Evolutionary conservation across 805 yeast species (phyloP).

Genomic region (Ogataea trehaloabstinens): DNA sequence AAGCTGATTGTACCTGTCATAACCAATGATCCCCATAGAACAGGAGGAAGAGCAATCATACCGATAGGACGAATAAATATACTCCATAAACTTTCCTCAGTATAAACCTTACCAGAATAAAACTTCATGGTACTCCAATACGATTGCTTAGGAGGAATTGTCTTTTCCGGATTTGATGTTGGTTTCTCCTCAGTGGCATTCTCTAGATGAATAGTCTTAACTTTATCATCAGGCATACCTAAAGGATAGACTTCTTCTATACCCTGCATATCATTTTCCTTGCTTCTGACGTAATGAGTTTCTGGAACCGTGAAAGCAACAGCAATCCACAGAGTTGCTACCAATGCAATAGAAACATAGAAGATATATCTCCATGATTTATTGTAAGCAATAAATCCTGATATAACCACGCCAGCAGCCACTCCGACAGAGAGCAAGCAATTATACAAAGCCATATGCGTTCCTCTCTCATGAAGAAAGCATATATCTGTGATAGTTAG

Average conservation of each 20-base stretch:
- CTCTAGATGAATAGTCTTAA: conserved; percentile 4
- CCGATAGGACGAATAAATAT: conserved; percentile 11
- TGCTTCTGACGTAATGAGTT: conserved; percentile 42
- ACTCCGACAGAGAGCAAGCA: conserved; percentile 51
- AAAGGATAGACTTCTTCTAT: conserved; percentile 7
- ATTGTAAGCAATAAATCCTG: conserved; percentile 51
- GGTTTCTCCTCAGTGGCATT: conserved; percentile 2
- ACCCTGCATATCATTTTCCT: conserved; percentile 7
- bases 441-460: conserved; percentile 46
- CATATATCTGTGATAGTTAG: conserved; percentile 46
- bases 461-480: conserved; percentile 49
- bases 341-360: conserved; percentile 44
- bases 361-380: conserved; percentile 54
- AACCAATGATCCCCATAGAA: conserved; percentile 7
- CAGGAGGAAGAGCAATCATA: conserved; percentile 8
- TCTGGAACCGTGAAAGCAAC: conserved; percentile 50
- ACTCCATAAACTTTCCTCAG: conserved; percentile 6
- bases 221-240: conserved; percentile 8
- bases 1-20: conserved; percentile 11
- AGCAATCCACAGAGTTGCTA: conserved; percentile 37
- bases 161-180: background rate
- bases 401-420: conserved; percentile 55
- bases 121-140: conserved; percentile 4
- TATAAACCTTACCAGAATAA: conserved; percentile 6
- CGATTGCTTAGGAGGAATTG: background rate